phyloP scores from a whole-genome alignment of 2,329 filamentous ascomycete species.

The Aspergillus neoniger region DNA sequence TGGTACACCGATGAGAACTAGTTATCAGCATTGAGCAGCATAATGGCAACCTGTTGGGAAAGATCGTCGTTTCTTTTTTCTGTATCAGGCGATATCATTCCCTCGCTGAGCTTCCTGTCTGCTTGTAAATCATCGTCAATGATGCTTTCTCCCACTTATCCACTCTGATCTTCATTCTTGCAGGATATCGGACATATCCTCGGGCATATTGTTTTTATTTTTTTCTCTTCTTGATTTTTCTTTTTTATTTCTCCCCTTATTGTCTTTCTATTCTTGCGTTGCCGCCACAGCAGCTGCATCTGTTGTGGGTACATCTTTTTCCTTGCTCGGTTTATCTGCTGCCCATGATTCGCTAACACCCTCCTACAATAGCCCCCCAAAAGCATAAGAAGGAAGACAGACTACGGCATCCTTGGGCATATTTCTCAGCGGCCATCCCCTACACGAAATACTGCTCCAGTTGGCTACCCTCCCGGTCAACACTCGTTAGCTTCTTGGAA shows the following conservation, averaged over 20 bases:
- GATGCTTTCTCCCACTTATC: constrained; percentile 17
- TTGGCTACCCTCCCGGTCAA: background rate
- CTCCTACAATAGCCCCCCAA: constrained; percentile 1
- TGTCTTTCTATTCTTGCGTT: constrained; percentile 18
- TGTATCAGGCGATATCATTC: constrained; percentile 18
- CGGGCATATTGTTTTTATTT: constrained; percentile 19
- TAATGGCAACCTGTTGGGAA: constrained; percentile 5
- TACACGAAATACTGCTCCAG: background rate
- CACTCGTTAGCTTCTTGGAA: constrained; percentile 8
- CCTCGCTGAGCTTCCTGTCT: constrained; percentile 20
- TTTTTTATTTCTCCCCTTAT: background rate
- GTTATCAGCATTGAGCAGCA: constrained; percentile 7
- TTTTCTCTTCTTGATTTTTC: constrained; percentile 3
- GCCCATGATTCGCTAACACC: constrained; percentile 3
- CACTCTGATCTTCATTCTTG: constrained; percentile 17
- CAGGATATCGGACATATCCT: constrained; percentile 24
- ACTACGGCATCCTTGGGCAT: constrained; percentile 3
- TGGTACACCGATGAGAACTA: constrained; percentile 11
- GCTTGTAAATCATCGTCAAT: constrained; percentile 22
- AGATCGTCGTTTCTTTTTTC: constrained; percentile 23
- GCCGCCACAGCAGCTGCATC: constrained; percentile 16
- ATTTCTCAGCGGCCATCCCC: background rate
- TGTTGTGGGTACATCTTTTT: constrained; percentile 9
- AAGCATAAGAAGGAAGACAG: constrained; percentile 11
- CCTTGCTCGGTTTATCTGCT: constrained; percentile 5